Percentiles rank a stretch among this genome's conserved stretches.
These are phyloP conservation scores for Bretschneidera sinensis DNA, from an alignment of 345 rosid species.

Conservation along the genomic window DNA sequence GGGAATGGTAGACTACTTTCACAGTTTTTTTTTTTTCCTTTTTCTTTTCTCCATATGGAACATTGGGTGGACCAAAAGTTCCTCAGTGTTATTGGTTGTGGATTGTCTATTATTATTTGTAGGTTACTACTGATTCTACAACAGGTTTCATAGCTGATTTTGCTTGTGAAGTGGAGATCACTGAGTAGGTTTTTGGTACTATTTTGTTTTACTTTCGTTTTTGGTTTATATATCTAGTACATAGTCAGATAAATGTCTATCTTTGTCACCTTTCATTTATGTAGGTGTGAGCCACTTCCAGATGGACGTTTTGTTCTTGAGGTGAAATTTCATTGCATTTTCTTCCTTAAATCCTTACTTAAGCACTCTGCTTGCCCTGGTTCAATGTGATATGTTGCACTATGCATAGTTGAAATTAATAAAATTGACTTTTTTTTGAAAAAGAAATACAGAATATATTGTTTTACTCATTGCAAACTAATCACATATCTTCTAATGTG, in stretches of 20 bases:
- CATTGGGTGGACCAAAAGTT: neutral
- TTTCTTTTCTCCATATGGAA: constrained; percentile 3
- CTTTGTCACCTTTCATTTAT: constrained; percentile 19
- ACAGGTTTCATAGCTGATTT: constrained; percentile 72
- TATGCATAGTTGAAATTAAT: too few relatives aligned
- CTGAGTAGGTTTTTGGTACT: constrained; percentile 56
- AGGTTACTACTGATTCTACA: constrained; percentile 71
- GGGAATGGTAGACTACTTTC: constrained; percentile 75
- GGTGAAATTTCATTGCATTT: constrained; percentile 32
- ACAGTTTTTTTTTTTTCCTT: constrained; percentile 7
- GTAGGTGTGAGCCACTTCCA: constrained; percentile 91
- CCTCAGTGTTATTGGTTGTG: constrained; percentile 5
- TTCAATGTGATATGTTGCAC: neutral
- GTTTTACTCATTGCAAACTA: neutral
- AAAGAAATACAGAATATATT: too few relatives aligned
- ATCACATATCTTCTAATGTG: too few relatives aligned
- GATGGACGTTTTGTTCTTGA: constrained; percentile 86
- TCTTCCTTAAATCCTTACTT: neutral
- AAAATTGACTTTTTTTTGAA: too few relatives aligned
- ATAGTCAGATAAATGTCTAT: constrained; percentile 3
- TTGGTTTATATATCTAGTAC: neutral
- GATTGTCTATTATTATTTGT: constrained; percentile 18
- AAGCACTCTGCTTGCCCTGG: too few relatives aligned
- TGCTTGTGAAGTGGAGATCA: constrained; percentile 98
- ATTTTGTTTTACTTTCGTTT: constrained; percentile 2